These are phyloP conservation scores for Pterocarpus macrocarpus DNA, from an alignment of 306 rosid species.

Conservation along the genomic window DNA sequence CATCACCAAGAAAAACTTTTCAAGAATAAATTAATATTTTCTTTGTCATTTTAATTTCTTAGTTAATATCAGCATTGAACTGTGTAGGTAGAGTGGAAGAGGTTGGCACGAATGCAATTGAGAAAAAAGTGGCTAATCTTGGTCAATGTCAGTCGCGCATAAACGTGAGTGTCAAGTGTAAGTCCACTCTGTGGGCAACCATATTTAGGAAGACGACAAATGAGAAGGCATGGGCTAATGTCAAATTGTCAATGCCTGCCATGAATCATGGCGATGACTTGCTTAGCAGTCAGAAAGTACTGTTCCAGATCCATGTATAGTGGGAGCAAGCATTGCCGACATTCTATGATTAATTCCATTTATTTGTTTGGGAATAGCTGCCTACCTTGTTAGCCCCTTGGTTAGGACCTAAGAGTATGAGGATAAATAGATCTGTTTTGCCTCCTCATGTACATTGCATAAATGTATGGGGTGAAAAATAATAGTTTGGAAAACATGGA, in stretches of 20 bases:
- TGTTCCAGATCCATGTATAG: conserved; percentile 1
- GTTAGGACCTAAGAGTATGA: not conserved
- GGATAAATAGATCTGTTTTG: not conserved
- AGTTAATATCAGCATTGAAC: not conserved
- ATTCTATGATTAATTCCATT: conserved; percentile 7
- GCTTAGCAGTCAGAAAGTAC: conserved; percentile 1
- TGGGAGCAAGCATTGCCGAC: conserved; percentile 41
- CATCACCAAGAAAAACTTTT: not conserved
- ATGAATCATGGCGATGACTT: conserved; percentile 36
- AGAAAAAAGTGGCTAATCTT: not conserved
- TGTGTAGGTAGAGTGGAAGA: not conserved
- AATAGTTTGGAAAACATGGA: too few relatives aligned
- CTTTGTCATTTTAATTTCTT: not conserved
- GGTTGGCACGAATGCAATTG: conserved; percentile 31
- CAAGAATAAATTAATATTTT: not conserved
- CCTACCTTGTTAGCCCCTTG: not conserved
- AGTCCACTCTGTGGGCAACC: not conserved
- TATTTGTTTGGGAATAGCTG: not conserved
- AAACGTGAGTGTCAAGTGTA: conserved; percentile 40
- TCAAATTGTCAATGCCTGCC: conserved; percentile 44
- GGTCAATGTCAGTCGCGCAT: conserved; percentile 38
- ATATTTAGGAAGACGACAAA: conserved; percentile 39
- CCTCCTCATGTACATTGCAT: not conserved
- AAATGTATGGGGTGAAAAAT: not conserved
- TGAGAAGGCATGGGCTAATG: not conserved